Base-by-base conservation (phyloP, 306 rosid genomes). In the Hippophae rhamnoides region DNA sequence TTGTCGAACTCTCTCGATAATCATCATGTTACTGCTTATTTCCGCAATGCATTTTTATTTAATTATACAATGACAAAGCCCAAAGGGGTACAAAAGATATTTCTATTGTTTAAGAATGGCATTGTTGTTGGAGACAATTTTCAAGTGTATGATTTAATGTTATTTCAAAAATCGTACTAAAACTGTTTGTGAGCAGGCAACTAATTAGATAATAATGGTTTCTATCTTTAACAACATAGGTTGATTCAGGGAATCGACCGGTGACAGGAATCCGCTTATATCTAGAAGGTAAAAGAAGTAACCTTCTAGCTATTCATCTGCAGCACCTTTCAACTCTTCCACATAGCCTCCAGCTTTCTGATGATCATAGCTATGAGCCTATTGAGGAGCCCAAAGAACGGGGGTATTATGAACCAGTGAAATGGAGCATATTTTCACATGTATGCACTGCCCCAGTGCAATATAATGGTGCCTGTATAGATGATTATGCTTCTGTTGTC, bases 321-420 rank as follows among this genome's bases (percentile, higher is more conserved):
- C 98, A 85, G 72, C 98, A 92, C 70, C 96, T 92, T 41, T 66
- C 95, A 25, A 80, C 74, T 45, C 73, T 74, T 67, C 98, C 96
- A 25, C 66, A 76, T 9, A 64, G 48, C 53, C 78, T 85, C 13
- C 81, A 73, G 63, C 75, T 92, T 66, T 74, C 84, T 10, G 85
- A 82, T 49, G 86, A 79, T 68, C 79, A 54, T 42, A 41, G 69
- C 66, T 71, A 79, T 51, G 79, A 67, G 8, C 82, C 96, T 41
- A 26, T 69, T 11, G 78, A 78, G 1, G 77, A 75, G 65, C 73
- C 87, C 5, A 82, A 64, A n/a, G 89, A 78, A 0, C 70, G 74
- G 47, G 79, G 73, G 58, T 92, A 85, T 81, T 79, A 74, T 1
- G 89, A 81, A 55, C 75, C 95, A 0, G 95, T 92, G 48, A 85